Percentiles rank a stretch among this genome's conserved stretches.
These are phyloP conservation scores for Colletotrichum lentis DNA, from an alignment of 2,329 filamentous ascomycete species.

Conservation along the genomic window DNA sequence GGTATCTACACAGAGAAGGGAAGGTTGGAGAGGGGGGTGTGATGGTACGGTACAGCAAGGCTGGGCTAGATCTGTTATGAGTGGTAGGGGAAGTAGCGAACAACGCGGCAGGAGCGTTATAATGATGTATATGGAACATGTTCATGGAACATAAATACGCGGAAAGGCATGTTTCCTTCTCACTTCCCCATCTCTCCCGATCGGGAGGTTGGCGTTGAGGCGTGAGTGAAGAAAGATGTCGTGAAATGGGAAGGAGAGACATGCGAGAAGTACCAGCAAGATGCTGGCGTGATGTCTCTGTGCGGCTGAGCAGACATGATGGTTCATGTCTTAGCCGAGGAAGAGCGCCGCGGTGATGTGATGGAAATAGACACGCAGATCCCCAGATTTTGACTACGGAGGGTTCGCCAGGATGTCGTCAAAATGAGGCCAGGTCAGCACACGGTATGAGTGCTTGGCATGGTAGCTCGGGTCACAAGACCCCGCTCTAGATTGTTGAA, in stretches of 20 bases:
- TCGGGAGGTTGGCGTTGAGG: background rate
- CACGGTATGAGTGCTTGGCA: background rate
- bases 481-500: background rate
- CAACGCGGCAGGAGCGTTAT: background rate
- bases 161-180: constrained; percentile 17
- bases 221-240: background rate
- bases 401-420: background rate
- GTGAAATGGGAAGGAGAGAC: background rate
- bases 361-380: constrained; percentile 3
- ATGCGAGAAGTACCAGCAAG: background rate
- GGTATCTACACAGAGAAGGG: background rate
- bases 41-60: background rate
- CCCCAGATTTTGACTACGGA: background rate
- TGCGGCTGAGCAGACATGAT: constrained; percentile 5
- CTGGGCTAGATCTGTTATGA: background rate
- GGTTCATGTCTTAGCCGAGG: constrained; percentile 1
- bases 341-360: background rate
- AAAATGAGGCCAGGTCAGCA: background rate
- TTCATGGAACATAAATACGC: background rate
- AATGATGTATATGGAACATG: background rate
- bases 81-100: background rate
- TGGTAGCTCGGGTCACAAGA: background rate
- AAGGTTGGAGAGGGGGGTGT: background rate
- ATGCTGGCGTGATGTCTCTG: background rate
- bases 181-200: background rate